phyloP scores from a whole-genome alignment of 352 stramenopile species.

The Phytophthora ramorum region DNA sequence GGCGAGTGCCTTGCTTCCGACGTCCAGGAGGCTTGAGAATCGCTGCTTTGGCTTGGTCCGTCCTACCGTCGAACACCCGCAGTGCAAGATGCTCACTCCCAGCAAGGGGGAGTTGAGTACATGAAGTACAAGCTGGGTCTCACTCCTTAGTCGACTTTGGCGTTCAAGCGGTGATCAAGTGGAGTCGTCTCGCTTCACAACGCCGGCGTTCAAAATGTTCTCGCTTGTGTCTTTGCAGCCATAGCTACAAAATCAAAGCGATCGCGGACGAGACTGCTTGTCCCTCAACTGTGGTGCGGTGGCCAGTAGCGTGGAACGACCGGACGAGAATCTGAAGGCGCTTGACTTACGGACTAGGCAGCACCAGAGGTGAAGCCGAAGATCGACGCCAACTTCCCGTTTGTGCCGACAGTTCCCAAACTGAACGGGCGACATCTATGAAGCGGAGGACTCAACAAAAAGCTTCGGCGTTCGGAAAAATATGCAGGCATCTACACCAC shows the following conservation, averaged over 20 bases:
- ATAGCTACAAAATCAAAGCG: conserved; percentile 11
- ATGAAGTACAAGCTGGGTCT: conserved; percentile 55
- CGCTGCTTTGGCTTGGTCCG: conserved; percentile 39
- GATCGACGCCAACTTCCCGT: neutral
- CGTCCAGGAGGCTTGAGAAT: conserved; percentile 53
- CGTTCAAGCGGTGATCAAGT: conserved; percentile 68
- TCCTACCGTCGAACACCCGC: conserved; percentile 42
- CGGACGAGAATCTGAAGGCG: conserved; percentile 2
- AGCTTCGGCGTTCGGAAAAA: neutral
- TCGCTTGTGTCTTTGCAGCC: neutral
- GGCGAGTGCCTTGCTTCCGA: conserved; percentile 13
- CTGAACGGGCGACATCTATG: no score
- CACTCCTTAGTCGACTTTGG: conserved; percentile 54
- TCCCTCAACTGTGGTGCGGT: conserved; percentile 1
- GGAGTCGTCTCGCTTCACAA: conserved; percentile 32
- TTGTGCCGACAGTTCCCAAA: no score
- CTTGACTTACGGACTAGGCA: neutral
- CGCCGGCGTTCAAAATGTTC: neutral
- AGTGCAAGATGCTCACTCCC: conserved; percentile 68
- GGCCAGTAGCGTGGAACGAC: neutral
- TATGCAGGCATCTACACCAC: neutral
- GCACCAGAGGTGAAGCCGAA: neutral
- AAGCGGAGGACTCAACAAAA: no score
- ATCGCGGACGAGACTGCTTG: conserved; percentile 10
- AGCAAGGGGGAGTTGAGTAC: conserved; percentile 56